Evolutionary conservation across 208 protist species (phyloP).

Genomic region (Phytomonas sp.): DNA sequence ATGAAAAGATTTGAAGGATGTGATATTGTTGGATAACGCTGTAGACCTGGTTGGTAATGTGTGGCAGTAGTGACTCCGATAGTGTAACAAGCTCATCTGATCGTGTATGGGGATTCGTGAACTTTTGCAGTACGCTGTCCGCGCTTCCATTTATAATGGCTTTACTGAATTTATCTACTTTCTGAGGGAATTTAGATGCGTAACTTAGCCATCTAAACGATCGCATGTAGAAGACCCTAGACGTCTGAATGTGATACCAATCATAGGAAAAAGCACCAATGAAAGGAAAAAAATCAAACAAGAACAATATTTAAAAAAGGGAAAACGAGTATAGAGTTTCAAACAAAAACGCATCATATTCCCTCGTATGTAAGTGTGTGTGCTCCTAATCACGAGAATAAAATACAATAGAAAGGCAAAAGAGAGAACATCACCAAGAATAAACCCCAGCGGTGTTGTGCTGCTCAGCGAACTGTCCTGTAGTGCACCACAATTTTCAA

Average conservation of each 20-base stretch:
- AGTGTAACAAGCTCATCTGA: neutral
- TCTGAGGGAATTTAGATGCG: neutral
- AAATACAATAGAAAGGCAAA: conserved; percentile 7
- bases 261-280: neutral
- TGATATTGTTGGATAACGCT: conserved; percentile 13
- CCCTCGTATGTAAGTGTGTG: neutral
- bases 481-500: neutral
- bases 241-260: neutral
- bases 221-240: neutral
- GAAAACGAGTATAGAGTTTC: neutral
- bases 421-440: neutral
- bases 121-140: neutral
- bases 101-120: neutral
- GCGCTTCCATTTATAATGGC: neutral
- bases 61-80: neutral
- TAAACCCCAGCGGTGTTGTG: neutral
- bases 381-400: neutral
- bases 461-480: neutral
- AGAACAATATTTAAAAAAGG: neutral
- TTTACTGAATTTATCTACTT: neutral
- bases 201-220: neutral
- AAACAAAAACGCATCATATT: neutral
- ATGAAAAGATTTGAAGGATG: conserved; percentile 17
- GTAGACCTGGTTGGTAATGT: neutral
- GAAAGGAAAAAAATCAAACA: neutral